Evolutionary conservation across 257 asterid species (phyloP), one percentile per base, ranked within the genome.

Genomic region (Lavandula angustifolia): DNA sequence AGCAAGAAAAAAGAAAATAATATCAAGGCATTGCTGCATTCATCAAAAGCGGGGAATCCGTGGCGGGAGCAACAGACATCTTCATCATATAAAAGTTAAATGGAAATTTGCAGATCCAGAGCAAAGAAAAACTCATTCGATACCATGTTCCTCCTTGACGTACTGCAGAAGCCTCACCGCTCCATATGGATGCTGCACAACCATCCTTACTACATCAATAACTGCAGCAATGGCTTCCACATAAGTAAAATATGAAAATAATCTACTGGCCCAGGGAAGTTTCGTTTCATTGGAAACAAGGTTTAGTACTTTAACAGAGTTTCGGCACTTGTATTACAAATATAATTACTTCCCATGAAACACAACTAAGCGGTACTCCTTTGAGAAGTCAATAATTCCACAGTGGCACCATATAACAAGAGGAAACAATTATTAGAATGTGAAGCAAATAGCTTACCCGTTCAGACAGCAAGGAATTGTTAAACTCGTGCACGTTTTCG

Each of bases 401-500:
- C 27, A 68, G 63, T 60, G 59, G 46, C 57, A 73, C 55, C 29
- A 48, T 31, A 32, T 27, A 55, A 52, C 42, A 67, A 40, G 49
- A 73, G 34, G 47, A 51, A 41, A 40, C n/a, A 51, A 67, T 47
- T 37, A 55, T 59, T 42, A 31, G 68, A 48, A 9, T 62, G 49
- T 8, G 49, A 68, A 74, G 61, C 53, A 78, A 66, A 61, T 42
- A 62, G 46, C 73, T 78, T 87, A 92, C 99, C 77, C 70, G 57
- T 68, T 83, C 92, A 65, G 97, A 80, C 52, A 78, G 69, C 68
- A 87, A 67, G 60, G 83, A 62, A 62, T 55, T 82, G 83, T 87
- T 89, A 66, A 92, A 92, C 80, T 92, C 98, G n/a, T 87, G 75
- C 53, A 89, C 70, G 75, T 92, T 92, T 76, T 85, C 89, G 75